Evolutionary conservation across 108 stramenopile species (phyloP).

Genomic region (Seminavis robusta): DNA sequence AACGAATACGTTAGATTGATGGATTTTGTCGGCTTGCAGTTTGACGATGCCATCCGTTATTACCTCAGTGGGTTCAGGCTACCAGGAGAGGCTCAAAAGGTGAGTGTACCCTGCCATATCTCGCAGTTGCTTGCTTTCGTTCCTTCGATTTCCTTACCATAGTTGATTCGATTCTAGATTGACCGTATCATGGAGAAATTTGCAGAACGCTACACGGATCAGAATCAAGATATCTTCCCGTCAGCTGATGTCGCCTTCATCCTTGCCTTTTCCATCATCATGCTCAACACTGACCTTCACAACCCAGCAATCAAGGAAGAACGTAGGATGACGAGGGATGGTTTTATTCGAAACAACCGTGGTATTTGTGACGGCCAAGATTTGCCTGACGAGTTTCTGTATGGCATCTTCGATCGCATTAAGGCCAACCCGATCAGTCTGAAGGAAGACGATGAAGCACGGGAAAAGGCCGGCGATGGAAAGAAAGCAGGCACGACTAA

Average conservation of each 20-base stretch:
- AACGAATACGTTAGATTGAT: slow-evolving; percentile 88
- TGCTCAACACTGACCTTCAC: slow-evolving; percentile 98
- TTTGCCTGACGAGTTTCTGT: slow-evolving; percentile 86
- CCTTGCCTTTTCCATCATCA: slow-evolving; percentile 97
- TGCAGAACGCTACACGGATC: slow-evolving; percentile 90
- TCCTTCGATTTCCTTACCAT: background rate
- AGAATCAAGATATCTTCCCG: slow-evolving; percentile 87
- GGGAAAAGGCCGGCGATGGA: slow-evolving; percentile 54
- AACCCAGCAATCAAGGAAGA: slow-evolving; percentile 96
- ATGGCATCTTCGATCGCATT: slow-evolving; percentile 92
- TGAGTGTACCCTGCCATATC: background rate
- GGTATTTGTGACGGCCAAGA: slow-evolving; percentile 96
- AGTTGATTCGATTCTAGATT: slow-evolving; percentile 48
- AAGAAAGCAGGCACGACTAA: slow-evolving; percentile 12
- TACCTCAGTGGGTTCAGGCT: slow-evolving; percentile 96
- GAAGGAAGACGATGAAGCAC: slow-evolving; percentile 92
- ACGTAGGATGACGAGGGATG: slow-evolving; percentile 92
- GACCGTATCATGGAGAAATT: slow-evolving; percentile 99
- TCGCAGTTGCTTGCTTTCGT: background rate
- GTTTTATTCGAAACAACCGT: slow-evolving; percentile 93
- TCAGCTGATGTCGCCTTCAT: slow-evolving; percentile 96
- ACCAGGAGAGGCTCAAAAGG: slow-evolving; percentile 99
- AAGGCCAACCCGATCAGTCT: slow-evolving; percentile 91
- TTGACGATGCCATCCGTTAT: slow-evolving; percentile 94
- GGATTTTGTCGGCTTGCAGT: slow-evolving; percentile 84